Evolutionary conservation across 148 eudicot genomes (phyloP).

Genomic region (Beta vulgaris): DNA sequence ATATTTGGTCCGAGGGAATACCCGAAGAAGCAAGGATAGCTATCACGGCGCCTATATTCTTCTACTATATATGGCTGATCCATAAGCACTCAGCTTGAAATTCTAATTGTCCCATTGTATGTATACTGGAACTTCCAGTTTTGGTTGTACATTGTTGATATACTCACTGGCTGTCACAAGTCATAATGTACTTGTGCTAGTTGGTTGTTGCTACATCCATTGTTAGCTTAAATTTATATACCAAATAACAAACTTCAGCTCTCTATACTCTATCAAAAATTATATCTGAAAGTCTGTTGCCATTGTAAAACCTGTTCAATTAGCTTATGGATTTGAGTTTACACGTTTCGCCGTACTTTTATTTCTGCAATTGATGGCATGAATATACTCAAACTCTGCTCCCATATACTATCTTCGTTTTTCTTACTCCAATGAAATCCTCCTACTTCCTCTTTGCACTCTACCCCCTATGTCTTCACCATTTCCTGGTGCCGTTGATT

Average conservation of each 20-base stretch:
- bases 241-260: conserved; percentile 5
- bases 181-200: not conserved
- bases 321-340: too few relatives aligned
- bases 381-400: too few relatives aligned
- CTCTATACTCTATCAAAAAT: not conserved
- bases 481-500: too few relatives aligned
- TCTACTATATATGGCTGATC: not conserved
- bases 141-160: not conserved
- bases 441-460: too few relatives aligned
- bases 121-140: not conserved
- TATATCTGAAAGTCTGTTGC: too few relatives aligned
- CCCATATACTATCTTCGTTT: too few relatives aligned
- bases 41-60: not conserved
- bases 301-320: too few relatives aligned
- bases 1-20: conserved; percentile 97
- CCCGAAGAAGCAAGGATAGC: conserved; percentile 42
- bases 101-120: not conserved
- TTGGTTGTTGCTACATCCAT: not conserved
- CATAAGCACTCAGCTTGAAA: not conserved
- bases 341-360: too few relatives aligned
- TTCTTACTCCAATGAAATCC: too few relatives aligned
- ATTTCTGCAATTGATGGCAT: too few relatives aligned
- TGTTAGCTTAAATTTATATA: not conserved
- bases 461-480: too few relatives aligned
- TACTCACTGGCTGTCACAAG: not conserved